Conservation (phyloP, 2,329 filamentous ascomycete species). For the Paecilomyces fulvus region DNA sequence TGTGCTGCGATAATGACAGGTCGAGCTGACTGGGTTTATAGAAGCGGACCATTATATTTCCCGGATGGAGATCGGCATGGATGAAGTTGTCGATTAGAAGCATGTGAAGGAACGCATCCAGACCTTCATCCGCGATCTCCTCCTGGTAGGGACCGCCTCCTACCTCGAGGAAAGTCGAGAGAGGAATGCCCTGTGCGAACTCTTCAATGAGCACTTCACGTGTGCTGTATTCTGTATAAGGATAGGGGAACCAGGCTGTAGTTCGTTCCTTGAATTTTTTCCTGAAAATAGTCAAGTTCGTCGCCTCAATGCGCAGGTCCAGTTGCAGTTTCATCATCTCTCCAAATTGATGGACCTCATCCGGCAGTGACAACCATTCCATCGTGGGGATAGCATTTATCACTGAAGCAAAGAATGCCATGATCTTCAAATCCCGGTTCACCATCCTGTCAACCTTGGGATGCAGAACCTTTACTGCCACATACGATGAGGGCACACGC, state of each 20-base stretch:
- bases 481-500: slow-evolving; percentile 80
- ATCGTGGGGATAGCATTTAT: slow-evolving; percentile 88
- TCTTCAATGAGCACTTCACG: slow-evolving; percentile 90
- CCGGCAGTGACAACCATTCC: slow-evolving; percentile 92
- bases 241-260: slow-evolving; percentile 95
- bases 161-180: slow-evolving; percentile 82
- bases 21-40: slow-evolving; percentile 72
- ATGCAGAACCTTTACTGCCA: slow-evolving; percentile 93
- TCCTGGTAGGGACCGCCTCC: slow-evolving; percentile 88
- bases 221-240: slow-evolving; percentile 86
- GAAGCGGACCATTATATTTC: slow-evolving; percentile 99
- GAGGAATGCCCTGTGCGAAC: slow-evolving; percentile 86
- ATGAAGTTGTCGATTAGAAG: slow-evolving; percentile 95
- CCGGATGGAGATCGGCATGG: slow-evolving; percentile 90
- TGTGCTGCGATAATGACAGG: slow-evolving; percentile 45
- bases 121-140: slow-evolving; percentile 87
- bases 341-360: slow-evolving; percentile 88
- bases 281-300: slow-evolving; percentile 79
- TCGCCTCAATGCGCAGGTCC: slow-evolving; percentile 87
- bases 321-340: slow-evolving; percentile 99
- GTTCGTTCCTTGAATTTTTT: slow-evolving; percentile 81
- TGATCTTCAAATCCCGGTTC: slow-evolving; percentile 83
- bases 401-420: slow-evolving; percentile 77
- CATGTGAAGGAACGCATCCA: slow-evolving; percentile 96
- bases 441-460: slow-evolving; percentile 84